Evolutionary conservation across 2,329 filamentous ascomycete species (phyloP), one percentile per base, ranked within the genome.

Genomic region (Scedosporium dehoogii): DNA sequence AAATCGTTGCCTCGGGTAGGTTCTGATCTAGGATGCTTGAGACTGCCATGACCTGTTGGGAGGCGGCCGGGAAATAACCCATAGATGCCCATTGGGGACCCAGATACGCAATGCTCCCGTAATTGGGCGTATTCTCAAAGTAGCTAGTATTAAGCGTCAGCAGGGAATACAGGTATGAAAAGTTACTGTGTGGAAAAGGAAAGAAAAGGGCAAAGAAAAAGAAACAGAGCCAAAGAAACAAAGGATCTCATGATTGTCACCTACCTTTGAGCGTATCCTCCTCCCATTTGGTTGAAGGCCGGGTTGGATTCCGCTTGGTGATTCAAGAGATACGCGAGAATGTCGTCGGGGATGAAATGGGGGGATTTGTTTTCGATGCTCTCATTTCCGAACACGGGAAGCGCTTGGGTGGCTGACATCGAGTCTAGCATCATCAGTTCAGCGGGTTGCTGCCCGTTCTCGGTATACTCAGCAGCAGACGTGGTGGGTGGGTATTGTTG

Each of bases 361-460:
- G 93, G 92, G 2, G 92, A 96, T 63, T 93, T 90, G 68, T 90
- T 92, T 48, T 84, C 69, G 64, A 91, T 87, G 18, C 85, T 88
- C 68, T 96, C 91, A 27, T 84, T 87, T 16, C 91, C 91, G 73
- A 97, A 97, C 27, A 97, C 88, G 0, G 93, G 91, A 68, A 96
- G 90, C 4, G 89, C 86, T 63, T 85, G 87, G 16, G 81, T 79
- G 70, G 82, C 81, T 53, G 81, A 74, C 81, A 87, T 86, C 64
- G 86, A 82, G 67, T 86, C 83, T 18, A 87, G 69, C 62, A 85
- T 74, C 74, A 85, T 81, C 78, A 86, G 79, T 65, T 87, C 84
- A 1, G 76, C 71, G 4, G 77, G 70, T 46, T 80, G 77, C 21
- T 79, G 77, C 18, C 72, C 68, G 21, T 77, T 74, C 16, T 83